Base-by-base conservation (phyloP, 1,284 basidiomycete genomes). In the Ceratobasidium papillatum region DNA sequence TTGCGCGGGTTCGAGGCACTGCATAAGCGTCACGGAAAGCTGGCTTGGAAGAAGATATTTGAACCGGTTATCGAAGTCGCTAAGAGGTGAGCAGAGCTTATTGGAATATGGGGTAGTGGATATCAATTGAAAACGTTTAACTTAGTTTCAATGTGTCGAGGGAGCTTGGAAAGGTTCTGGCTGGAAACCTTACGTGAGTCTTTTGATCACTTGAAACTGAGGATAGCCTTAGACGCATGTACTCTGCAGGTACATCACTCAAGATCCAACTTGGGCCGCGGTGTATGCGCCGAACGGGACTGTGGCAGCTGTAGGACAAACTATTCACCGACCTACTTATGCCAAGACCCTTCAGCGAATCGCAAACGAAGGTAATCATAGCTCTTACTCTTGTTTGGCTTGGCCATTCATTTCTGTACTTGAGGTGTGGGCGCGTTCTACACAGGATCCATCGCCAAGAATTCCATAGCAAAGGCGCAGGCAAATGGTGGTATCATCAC, bases 261-360 rank as follows among this genome's bases (percentile, higher is more conserved):
- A 47, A 58, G 74, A 75, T 45, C 59, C 74, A 12, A 36, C 30
- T 14, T 75, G 62, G 62, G 49, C 56, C 2, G 66, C 74, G 3
- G 68, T 75, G 2, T 75, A 62, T 54, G 68, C 68, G 7, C 66
- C 68, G 2, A 75, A 75, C 45, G 74, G 68, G 2, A 75, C 56
- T 7, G 51, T 73, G 9, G 63, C 69, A 25, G 64, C 59, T 34
- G 51, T 47, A 17, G 74, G 74, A 11, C 54, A 71, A 38, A 63
- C 45, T 11, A 66, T 66, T 27, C 61, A 54, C 27, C 66, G 74
- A 0, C 74, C 74, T 7, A 73, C 66, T 1, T 75, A 72, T 41
- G 74, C 74, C 7, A 62, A 56, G 36, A 75, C 74, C 2, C 69
- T 75, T 17, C 58, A 71, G 34, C 47, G 69, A 27, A 73, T 75